A percentile compares a stretch with the other conserved stretches of the same genome.
Evolutionary conservation across 345 rosid species (phyloP).

Genomic region (Arabidopsis suecica): DNA sequence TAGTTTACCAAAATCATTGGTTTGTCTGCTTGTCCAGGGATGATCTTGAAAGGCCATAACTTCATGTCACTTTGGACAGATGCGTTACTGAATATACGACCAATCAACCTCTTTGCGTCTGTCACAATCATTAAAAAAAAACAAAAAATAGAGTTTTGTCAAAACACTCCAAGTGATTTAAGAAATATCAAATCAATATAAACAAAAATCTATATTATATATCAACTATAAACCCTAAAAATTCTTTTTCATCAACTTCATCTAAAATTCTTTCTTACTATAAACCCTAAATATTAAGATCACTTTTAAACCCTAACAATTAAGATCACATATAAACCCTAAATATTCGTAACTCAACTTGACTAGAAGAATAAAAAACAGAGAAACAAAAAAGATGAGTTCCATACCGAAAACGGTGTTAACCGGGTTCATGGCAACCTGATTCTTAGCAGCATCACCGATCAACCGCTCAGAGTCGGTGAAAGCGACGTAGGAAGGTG

Average conservation of each 20-base stretch:
- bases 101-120: constrained; percentile 72
- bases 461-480: background rate
- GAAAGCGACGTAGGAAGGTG: background rate
- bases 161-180: too few species aligned
- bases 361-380: too few species aligned
- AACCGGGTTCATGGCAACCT: background rate
- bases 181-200: background rate
- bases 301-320: too few species aligned
- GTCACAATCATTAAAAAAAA: background rate
- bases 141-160: background rate
- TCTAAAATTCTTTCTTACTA: background rate
- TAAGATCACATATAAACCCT: background rate
- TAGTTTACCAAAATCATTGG: constrained; percentile 60
- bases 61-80: constrained; percentile 39
- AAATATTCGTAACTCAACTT: too few species aligned
- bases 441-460: background rate
- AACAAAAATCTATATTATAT: too few species aligned
- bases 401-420: background rate
- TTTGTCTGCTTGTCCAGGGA: constrained; percentile 33
- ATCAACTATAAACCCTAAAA: too few species aligned
- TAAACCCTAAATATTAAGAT: too few species aligned
- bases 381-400: background rate
- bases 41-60: constrained; percentile 70
- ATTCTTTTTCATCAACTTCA: background rate
- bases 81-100: constrained; percentile 60